Conservation (phyloP, 1,139 yeast species). For the Kodamaea alishanica region DNA sequence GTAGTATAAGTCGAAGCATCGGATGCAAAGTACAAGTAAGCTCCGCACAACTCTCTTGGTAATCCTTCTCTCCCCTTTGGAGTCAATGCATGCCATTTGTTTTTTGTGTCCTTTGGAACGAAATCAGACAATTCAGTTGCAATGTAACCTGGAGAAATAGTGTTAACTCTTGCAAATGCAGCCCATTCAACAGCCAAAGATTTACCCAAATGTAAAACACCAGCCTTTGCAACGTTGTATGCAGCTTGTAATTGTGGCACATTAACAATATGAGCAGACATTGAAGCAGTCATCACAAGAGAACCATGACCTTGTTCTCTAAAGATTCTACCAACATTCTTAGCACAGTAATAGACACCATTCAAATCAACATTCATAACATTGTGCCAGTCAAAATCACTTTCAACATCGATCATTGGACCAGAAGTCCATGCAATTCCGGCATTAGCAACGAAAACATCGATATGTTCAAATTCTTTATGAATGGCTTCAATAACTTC, state of each 20-base stretch:
- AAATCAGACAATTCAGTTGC: conserved; percentile 23
- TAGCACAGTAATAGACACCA: conserved; percentile 46
- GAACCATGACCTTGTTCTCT: conserved; percentile 44
- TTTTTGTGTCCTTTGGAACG: conserved; percentile 19
- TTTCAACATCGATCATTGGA: conserved; percentile 33
- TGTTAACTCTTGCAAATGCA: conserved; percentile 30
- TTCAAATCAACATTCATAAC: conserved; percentile 44
- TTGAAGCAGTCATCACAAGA: conserved; percentile 58
- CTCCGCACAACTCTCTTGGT: conserved; percentile 23
- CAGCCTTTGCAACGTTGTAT: conserved; percentile 49
- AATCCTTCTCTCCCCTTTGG: conserved; percentile 23
- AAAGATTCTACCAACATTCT: conserved; percentile 39
- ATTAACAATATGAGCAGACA: conserved; percentile 64
- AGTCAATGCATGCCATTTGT: conserved; percentile 19
- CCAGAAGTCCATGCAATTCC: conserved; percentile 48
- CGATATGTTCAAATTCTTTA: conserved; percentile 39
- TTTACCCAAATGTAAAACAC: conserved; percentile 29
- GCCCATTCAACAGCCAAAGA: conserved; percentile 34
- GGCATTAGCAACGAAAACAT: conserved; percentile 53
- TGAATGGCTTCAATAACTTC: conserved; percentile 30
- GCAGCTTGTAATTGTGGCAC: conserved; percentile 63
- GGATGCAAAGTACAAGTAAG: conserved; percentile 24
- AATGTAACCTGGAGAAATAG: conserved; percentile 32
- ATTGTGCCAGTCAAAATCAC: conserved; percentile 44
- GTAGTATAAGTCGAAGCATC: conserved; percentile 39